Conservation (phyloP, 257 asterid genomes). For the Solanum paucissectum region DNA sequence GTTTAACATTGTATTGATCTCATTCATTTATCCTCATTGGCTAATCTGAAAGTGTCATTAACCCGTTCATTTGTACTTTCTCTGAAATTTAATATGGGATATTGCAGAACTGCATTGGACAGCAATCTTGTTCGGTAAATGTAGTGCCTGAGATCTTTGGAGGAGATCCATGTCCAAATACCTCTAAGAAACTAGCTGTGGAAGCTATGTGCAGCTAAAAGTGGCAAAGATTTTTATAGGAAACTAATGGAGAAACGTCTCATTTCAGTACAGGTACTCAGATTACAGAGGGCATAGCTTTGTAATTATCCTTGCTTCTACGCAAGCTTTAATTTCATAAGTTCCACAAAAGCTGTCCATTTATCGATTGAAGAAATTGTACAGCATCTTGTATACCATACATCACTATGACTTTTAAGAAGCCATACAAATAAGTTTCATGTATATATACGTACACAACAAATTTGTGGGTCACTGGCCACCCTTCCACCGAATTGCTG, state of each 20-base stretch:
- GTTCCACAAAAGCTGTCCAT: neutral
- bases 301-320: neutral
- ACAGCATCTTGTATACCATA: neutral
- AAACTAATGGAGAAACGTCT: neutral
- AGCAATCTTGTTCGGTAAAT: neutral
- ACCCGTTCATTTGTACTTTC: neutral
- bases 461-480: neutral
- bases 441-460: neutral
- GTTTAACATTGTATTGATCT: neutral
- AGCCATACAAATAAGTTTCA: neutral
- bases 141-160: neutral
- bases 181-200: constrained; percentile 1
- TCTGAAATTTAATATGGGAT: neutral
- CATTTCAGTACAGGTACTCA: neutral
- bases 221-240: neutral
- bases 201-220: constrained; percentile 4
- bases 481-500: neutral
- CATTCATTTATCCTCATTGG: neutral
- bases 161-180: constrained; percentile 4
- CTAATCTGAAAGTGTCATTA: neutral
- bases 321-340: neutral
- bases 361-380: neutral
- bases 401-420: neutral
- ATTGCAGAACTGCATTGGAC: neutral
- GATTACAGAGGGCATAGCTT: neutral